phyloP scores from a whole-genome alignment of 805 yeast species.

The Blastobotrys attinorum region DNA sequence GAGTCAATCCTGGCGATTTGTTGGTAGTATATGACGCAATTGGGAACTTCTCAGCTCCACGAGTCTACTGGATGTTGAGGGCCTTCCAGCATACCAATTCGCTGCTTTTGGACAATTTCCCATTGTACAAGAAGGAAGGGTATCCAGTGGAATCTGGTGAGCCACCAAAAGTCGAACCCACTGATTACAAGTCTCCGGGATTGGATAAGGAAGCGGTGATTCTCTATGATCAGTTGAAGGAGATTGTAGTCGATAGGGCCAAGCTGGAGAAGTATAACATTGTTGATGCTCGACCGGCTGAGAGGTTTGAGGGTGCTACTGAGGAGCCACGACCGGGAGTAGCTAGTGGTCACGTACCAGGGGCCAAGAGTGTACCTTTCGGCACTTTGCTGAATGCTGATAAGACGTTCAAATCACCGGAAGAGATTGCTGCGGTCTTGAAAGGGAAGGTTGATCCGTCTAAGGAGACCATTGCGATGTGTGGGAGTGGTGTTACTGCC shows the following conservation, averaged over 20 bases:
- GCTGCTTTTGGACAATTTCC: slow-evolving; percentile 62
- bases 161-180: slow-evolving; percentile 14
- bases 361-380: slow-evolving; percentile 72
- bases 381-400: slow-evolving; percentile 45
- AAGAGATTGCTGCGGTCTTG: slow-evolving; percentile 42
- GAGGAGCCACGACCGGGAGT: slow-evolving; percentile 89
- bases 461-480: slow-evolving; percentile 75
- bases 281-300: slow-evolving; percentile 75
- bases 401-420: slow-evolving; percentile 40
- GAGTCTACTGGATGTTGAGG: slow-evolving; percentile 87
- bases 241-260: slow-evolving; percentile 43
- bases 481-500: slow-evolving; percentile 97
- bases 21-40: slow-evolving; percentile 77
- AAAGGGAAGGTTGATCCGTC: slow-evolving; percentile 25
- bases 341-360: slow-evolving; percentile 84
- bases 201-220: slow-evolving; percentile 46
- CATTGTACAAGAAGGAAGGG: slow-evolving; percentile 39
- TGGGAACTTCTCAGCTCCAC: slow-evolving; percentile 81
- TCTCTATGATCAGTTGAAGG: slow-evolving; percentile 56
- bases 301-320: slow-evolving; percentile 66
- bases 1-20: slow-evolving; percentile 38
- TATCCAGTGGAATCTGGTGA: slow-evolving; percentile 37
- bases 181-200: slow-evolving; percentile 22
- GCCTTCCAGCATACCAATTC: slow-evolving; percentile 71
- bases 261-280: slow-evolving; percentile 36